These are phyloP conservation scores for Solanum boliviense DNA, from an alignment of 257 asterid genomes.

Conservation along the genomic window DNA sequence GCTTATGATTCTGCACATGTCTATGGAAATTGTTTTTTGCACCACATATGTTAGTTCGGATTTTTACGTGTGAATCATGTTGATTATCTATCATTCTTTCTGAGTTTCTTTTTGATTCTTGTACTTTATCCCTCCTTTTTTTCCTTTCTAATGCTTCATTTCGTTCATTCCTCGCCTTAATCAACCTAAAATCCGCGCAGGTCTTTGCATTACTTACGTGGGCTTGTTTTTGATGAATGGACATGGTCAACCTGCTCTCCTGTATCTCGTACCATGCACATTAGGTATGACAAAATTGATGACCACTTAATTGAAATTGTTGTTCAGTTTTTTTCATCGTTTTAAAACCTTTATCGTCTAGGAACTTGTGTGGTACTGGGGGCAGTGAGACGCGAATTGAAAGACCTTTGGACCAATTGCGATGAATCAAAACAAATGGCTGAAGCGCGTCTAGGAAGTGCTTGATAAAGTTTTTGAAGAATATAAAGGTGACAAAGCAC, in stretches of 20 bases:
- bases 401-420: constrained; percentile 58
- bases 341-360: constrained; percentile 12
- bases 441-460: background rate
- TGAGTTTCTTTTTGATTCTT: background rate
- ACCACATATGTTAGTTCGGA: background rate
- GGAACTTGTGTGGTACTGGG: constrained; percentile 75
- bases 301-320: background rate
- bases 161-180: background rate
- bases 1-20: background rate
- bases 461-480: background rate
- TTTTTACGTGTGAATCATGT: background rate
- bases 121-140: background rate
- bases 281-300: constrained; percentile 37
- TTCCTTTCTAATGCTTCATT: background rate
- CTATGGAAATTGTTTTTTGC: background rate
- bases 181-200: constrained; percentile 34
- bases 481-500: background rate
- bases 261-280: constrained; percentile 91
- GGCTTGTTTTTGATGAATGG: constrained; percentile 91
- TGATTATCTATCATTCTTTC: background rate
- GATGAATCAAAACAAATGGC: constrained; percentile 8
- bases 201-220: constrained; percentile 58
- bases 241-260: constrained; percentile 93
- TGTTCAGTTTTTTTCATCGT: background rate
- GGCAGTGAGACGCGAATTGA: constrained; percentile 54